Base-by-base conservation (phyloP, 1,139 yeast genomes). In the Yamadazyma blattariae region DNA sequence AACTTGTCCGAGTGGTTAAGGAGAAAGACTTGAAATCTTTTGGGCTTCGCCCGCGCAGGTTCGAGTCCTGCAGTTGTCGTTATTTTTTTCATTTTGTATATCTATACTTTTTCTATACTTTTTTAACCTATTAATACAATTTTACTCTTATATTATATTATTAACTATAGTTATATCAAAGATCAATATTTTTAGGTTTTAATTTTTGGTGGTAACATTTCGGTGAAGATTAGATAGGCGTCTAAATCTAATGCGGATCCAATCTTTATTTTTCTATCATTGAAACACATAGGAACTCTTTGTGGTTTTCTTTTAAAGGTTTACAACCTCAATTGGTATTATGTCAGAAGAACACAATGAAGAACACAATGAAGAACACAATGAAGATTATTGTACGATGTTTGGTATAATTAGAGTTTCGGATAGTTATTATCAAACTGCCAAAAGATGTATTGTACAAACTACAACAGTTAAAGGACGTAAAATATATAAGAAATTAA, bases 1-100 rank as follows among this genome's bases (percentile, higher is more conserved):
- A 67, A 64, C 73, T 66, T 69, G 75, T 67, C 74, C 74, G 75
- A 69, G 74, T 61, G 75, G 74, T 69, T 69, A 69, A 70, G 74
- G 75, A 67, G 75, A 69, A 66, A 70, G 76, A 69, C 68, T 70
- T 61, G 74, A 69, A 68, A 68, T 68, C 75, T 70, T 66, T 69
- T 70, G 76, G 75, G 74, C 74, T 67, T 51, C 63, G 76, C 74
- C 74, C 74, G 74, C 75, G 74, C 74, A 68, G 74, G 76, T 69
- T 69, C 75, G 76, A 70, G 59, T 68, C 76, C 74, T 69, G 76
- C 74, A 67, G 74, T 64, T 68, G 74, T 70, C 76, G 74, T 27
- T 30, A 26, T 27, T 23, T 34, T 34, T 34, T 29, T 11, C n/a
- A n/a, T n/a, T n/a, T n/a, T n/a, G n/a, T n/a, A n/a, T n/a, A n/a